Evolutionary conservation across 176 grass and related monocot species (phyloP), one percentile per base, ranked within the genome.

Genomic region (Stipa capillata): DNA sequence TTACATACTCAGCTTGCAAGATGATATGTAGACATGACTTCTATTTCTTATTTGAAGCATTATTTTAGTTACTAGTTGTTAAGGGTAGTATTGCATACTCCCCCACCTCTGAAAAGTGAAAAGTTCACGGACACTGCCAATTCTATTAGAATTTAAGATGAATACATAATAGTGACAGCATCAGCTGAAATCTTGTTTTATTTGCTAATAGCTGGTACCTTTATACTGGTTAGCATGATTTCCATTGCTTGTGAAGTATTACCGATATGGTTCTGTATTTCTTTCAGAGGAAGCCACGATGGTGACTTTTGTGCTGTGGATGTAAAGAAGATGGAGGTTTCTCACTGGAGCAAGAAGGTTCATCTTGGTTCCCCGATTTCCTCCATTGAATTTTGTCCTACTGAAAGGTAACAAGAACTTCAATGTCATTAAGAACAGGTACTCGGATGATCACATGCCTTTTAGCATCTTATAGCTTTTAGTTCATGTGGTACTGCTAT

Each of bases 261-360:
- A n/a, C 37, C 36, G 6, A 76, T 29, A 53, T 39, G 37, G n/a
- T 41, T 79, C 13, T 67, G 15, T 34, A 55, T 74, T 89, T 80
- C 34, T 74, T 89, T 69, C 62, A 99, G 96, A 84, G 90, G 92
- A 71, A 93, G 82, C 79, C 58, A 72, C 34, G 92, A 99, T 77
- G 96, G 96, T 53, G 90, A 99, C 73, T 89, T 95, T 60, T 99
- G 90, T 86, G 87, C 82, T 31, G 88, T 91, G 31, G 87, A 99
- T 85, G 92, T 95, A 56, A 95, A 93, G 81, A 92, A 90, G 73
- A 95, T 99, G 90, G 74, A 87, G 63, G 84, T 95, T 83, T 90
- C 78, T 87, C 96, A 99, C 48, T 99, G 83, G 96, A 95, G 90
- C 63, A 95, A 89, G 84, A 95, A 95, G 78, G 48, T 87, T 48